Evolutionary conservation across 2,329 filamentous ascomycete genomes (phyloP).

Genomic region (Trichophyton verrucosum): DNA sequence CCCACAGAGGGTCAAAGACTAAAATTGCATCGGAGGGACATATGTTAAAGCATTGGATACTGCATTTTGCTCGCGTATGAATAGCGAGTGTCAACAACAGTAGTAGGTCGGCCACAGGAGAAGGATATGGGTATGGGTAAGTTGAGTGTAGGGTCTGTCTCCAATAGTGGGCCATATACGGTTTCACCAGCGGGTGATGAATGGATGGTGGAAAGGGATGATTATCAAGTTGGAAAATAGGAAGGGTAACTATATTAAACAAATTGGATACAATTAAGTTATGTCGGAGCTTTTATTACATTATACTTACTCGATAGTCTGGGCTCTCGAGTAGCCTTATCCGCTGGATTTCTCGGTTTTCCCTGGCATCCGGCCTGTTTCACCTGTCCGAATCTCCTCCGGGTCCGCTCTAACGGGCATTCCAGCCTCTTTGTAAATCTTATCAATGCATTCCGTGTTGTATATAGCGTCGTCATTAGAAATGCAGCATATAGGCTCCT

Average conservation of each 20-base stretch:
- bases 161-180: too few relatives aligned
- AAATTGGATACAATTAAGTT: too few relatives aligned
- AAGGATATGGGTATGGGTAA: background rate
- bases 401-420: slow-evolving; percentile 7
- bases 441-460: slow-evolving; percentile 11
- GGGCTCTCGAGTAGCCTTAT: background rate
- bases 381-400: background rate
- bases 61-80: background rate
- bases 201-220: too few relatives aligned
- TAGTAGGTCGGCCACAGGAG: background rate
- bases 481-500: slow-evolving; percentile 12
- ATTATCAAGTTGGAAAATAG: too few relatives aligned
- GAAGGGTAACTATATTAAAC: too few relatives aligned
- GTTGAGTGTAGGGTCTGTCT: background rate
- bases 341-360: background rate
- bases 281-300: too few relatives aligned
- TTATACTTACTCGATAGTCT: background rate
- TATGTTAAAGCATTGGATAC: background rate
- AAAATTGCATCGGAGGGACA: background rate
- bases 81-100: background rate
- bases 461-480: slow-evolving; percentile 9
- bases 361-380: background rate
- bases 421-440: slow-evolving; percentile 11
- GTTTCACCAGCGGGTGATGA: too few relatives aligned
- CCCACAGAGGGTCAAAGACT: background rate